Evolutionary conservation across 2,329 filamentous ascomycete species (phyloP), one percentile per base, ranked within the genome.

Genomic region (Talaromyces sp.): DNA sequence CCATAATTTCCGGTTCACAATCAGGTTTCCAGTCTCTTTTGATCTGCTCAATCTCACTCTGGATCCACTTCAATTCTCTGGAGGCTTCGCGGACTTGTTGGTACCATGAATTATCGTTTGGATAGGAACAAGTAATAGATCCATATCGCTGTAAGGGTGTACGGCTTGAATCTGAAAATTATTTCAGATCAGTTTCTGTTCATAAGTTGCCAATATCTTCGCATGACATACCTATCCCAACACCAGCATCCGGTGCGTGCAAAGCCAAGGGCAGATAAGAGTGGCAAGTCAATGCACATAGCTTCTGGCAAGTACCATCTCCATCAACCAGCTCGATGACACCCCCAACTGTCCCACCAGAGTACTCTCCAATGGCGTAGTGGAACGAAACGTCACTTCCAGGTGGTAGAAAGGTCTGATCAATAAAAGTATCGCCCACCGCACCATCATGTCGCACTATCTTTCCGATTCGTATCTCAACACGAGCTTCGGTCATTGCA

Each of bases 371-470:
- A 49, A 45, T 0, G 19, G 17, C 47, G 10, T 43, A 34, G 17
- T 31, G 54, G 2, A 65, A 54, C 1, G 63, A 65, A 15, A 65
- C 47, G 7, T 29, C 34, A 36, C 58, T 65, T 5, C 63, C 63
- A 17, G 58, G 31, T 7, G 47, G 38, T 25, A 60, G 17, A 11
- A 25, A 61, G 1, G 5, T 19, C 17, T 25, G 25, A n/a, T 65
- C 22, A 0, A n/a, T 22, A 5, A 53, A 61, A 29, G 17, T 31
- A n/a, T 38, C 51, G 2, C 10, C 27, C 5, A 27, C 22, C 15
- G 6, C 11, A 17, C 29, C 56, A 43, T 58, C 47, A 40, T 56
- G 36, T 4, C 58, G 45, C 10, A 36, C 34, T 5, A 45, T 10
- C 7, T 61, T 40, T 11, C 47, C 49, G 7, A 45, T 11, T 3